phyloP scores from a whole-genome alignment of 352 stramenopile species.

The Pythium angustatum region DNA sequence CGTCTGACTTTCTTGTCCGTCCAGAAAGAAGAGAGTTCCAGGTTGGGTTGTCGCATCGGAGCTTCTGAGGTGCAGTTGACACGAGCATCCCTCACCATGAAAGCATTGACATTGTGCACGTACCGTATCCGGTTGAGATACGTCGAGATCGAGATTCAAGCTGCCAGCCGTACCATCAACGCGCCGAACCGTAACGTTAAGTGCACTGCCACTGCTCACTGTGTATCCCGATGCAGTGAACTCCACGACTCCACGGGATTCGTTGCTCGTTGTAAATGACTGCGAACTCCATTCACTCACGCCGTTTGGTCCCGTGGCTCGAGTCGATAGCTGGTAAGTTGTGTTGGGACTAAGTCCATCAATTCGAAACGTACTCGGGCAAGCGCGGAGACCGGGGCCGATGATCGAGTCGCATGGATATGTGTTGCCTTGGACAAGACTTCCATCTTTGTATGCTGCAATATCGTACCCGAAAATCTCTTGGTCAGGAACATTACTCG shows the following conservation, averaged over 20 bases:
- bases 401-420: conserved; percentile 17
- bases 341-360: conserved; percentile 29
- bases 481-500: conserved; percentile 19
- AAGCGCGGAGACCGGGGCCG: conserved; percentile 11
- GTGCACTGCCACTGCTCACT: conserved; percentile 20
- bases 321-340: conserved; percentile 31
- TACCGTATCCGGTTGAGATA: conserved; percentile 35
- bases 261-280: conserved; percentile 23
- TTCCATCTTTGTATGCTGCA: neutral
- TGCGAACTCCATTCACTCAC: conserved; percentile 24
- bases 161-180: conserved; percentile 37
- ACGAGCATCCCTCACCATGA: conserved; percentile 32
- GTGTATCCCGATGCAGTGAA: conserved; percentile 25
- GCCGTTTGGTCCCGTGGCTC: conserved; percentile 35
- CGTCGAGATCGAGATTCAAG: conserved; percentile 32
- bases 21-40: conserved; percentile 38
- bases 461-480: conserved; percentile 48
- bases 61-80: conserved; percentile 33
- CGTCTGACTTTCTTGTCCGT: conserved; percentile 42
- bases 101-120: conserved; percentile 36
- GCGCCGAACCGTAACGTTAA: conserved; percentile 36
- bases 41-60: conserved; percentile 19
- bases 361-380: conserved; percentile 14
- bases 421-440: conserved; percentile 3
- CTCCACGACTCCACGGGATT: conserved; percentile 26